These are phyloP conservation scores for Jacaranda mimosifolia DNA, from an alignment of 257 asterid genomes.

Conservation along the genomic window DNA sequence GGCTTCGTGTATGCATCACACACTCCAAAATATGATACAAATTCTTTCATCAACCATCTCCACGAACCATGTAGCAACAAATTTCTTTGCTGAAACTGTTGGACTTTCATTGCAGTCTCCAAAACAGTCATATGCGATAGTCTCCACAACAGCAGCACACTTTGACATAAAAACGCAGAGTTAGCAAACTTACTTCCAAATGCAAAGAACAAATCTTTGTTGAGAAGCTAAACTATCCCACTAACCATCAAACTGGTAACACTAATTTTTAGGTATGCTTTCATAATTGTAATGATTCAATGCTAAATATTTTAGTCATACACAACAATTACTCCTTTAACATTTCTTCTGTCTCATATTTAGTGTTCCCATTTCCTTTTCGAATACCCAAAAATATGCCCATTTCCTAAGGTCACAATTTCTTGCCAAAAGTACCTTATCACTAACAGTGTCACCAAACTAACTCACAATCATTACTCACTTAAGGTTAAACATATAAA, in stretches of 20 bases:
- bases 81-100: constrained; percentile 82
- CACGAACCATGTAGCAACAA: constrained; percentile 79
- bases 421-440: too few species aligned
- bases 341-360: background rate
- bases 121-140: constrained; percentile 88
- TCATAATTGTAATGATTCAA: background rate
- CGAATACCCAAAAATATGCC: background rate
- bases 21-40: constrained; percentile 88
- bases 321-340: background rate
- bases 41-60: constrained; percentile 87
- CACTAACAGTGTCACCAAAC: too few species aligned
- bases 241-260: background rate
- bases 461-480: background rate
- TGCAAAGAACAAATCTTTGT: background rate
- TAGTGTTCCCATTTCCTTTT: background rate
- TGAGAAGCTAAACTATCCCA: background rate
- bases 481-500: background rate
- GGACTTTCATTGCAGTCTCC: constrained; percentile 93
- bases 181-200: constrained; percentile 24
- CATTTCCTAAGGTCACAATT: background rate
- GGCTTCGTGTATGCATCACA: constrained; percentile 89
- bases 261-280: background rate
- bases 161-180: constrained; percentile 28
- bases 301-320: background rate
- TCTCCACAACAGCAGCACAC: constrained; percentile 91